These are phyloP conservation scores for Taiozyma sp. DNA, from an alignment of 1,139 yeast species.

Conservation along the genomic window DNA sequence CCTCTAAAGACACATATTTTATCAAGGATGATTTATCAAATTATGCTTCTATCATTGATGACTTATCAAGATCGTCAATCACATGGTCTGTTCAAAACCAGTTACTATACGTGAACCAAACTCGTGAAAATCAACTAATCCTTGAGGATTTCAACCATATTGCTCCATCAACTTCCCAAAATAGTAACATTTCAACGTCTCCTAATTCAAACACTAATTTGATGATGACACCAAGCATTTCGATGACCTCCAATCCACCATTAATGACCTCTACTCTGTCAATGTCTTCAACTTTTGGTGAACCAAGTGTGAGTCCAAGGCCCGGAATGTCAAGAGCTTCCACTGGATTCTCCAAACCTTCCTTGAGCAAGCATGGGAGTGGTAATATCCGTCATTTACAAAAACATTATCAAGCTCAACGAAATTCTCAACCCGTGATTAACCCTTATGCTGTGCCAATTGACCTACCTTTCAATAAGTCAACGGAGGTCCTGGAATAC, in stretches of 20 bases:
- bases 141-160: constrained; percentile 28
- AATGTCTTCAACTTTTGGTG: constrained; percentile 2
- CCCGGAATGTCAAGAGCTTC: constrained; percentile 22
- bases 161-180: neutral
- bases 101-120: constrained; percentile 49
- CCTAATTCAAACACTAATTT: constrained; percentile 1
- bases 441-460: constrained; percentile 24
- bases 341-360: constrained; percentile 17
- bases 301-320: constrained; percentile 14
- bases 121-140: constrained; percentile 33
- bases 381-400: constrained; percentile 5
- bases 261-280: constrained; percentile 6
- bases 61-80: constrained; percentile 46
- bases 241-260: constrained; percentile 1
- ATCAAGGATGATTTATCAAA: constrained; percentile 51
- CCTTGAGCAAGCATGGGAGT: constrained; percentile 11
- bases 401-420: constrained; percentile 7
- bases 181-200: neutral
- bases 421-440: constrained; percentile 6
- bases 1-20: constrained; percentile 49
- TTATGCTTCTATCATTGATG: constrained; percentile 49
- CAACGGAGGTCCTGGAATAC: constrained; percentile 21
- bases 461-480: constrained; percentile 26
- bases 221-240: neutral
- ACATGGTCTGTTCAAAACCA: constrained; percentile 56